Evolutionary conservation across 495 filamentous ascomycete species (phyloP), one percentile per base, ranked within the genome.

Genomic region (Ascobolus immersus): DNA sequence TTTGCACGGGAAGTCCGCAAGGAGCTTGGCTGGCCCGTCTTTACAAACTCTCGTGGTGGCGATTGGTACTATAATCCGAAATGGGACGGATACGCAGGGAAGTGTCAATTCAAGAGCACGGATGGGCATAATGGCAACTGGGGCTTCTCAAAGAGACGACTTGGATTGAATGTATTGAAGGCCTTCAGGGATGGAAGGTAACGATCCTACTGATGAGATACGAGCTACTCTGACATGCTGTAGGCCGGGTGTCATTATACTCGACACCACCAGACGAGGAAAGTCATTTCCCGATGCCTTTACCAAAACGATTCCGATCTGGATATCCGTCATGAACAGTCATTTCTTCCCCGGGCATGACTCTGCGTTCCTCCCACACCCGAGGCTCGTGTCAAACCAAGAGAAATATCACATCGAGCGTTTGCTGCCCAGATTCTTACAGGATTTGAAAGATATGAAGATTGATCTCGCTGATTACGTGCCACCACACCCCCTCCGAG

Each of bases 61-160:
- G 81, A 78, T 48, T 96, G 86, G 86, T 96, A 96, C 52, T 75
- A 93, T 23, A 57, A 67, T 19, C 73, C 77, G 0, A 50, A 51
- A 13, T 28, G 17, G 9, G 32, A 33, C 9, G 41, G 37, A 8
- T 81, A 81, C 47, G 53, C 53, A 1, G 76, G 63, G 11, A 76
- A 74, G 32, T 77, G 66, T 5, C 94, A 94, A 55, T 96, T 93
- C 55, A 96, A 96, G 60, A 89, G 78, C 55, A 96, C 86, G 18
- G 86, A 96, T 54, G 86, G 86, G 2, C 86, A 96, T 56, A 64
- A 62, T 1, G 76, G 77, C 13, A 64, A 86, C 51, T 94, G 84
- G 82, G 64, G 66, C 28, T 92, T 93, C 47, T 89, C 71, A 54
- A 61, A 65, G 19, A 61, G 84, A 45, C 62, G 86, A 35, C 55